Base-by-base conservation (phyloP, 2,329 filamentous ascomycete genomes). In the Gaeumannomyces tritici region DNA sequence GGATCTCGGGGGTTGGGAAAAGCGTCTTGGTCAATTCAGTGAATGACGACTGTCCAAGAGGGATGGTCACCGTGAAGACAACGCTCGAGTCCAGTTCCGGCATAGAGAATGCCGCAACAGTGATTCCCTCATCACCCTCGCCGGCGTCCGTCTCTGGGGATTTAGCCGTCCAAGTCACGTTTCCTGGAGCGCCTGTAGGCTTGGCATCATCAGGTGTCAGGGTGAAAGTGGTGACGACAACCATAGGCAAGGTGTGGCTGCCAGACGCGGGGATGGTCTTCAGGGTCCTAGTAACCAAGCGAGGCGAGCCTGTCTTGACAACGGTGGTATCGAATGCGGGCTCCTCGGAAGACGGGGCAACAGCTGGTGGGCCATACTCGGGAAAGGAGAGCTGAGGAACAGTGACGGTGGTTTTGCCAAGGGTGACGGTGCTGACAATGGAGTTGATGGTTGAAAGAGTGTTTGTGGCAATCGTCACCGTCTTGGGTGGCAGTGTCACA, bases 401-500 rank as follows among this genome's bases (percentile, higher is more conserved):
- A 6, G 69, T 69, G 63, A 68, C 63, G 33, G 67, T 70, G 28
- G 63, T 59, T 31, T 63, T 59, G 54, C 63, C 61, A 3, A 67
- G 62, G n/a, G 65, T 65, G 28, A 63, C 62, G 29, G 64, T 67
- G 63, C 62, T 67, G 62, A 65, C 12, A 47, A 66, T 58, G 42
- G 63, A 65, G 55, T 61, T 61, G 59, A 64, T 61, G 7, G 62
- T 62, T 21, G 61, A 64, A 29, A 66, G 28, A 26, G 61, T 61
- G 60, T 62, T 54, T 7, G 63, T 60, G 60, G 64, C 60, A 47
- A 64, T 57, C n/a, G 60, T 61, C 56, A 63, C 61, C 57, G 66
- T 69, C 63, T 71, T 69, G 18, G 76, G 73, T 61, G 72, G 73
- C 60, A 81, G 71, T 42, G 80, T 82, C 65, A 83, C 70, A 66